Percentiles rank a stretch among this genome's conserved stretches.
These are phyloP conservation scores for Tulasnella sp. DNA, from an alignment of 768 basidiomycete species.

Conservation along the genomic window DNA sequence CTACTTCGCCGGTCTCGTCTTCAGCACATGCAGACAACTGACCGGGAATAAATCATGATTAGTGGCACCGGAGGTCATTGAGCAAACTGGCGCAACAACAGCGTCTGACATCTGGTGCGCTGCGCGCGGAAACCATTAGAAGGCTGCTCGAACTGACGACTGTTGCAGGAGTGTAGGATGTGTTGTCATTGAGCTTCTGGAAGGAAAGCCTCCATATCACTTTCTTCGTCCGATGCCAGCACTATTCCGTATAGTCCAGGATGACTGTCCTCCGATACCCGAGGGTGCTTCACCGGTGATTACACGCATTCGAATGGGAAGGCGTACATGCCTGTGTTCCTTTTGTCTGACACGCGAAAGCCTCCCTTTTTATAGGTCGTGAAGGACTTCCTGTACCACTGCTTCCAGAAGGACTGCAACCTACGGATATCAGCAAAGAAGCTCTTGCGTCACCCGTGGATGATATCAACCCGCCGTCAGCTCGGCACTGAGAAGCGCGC, in stretches of 20 bases:
- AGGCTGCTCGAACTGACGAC: not conserved
- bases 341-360: not conserved
- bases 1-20: not conserved
- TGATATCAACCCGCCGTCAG: slow-evolving; percentile 74
- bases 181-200: slow-evolving; percentile 90
- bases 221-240: slow-evolving; percentile 97
- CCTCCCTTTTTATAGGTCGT: slow-evolving; percentile 42
- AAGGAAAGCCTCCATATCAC: slow-evolving; percentile 90
- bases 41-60: too few relatives aligned
- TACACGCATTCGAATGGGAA: too few relatives aligned
- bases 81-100: slow-evolving; percentile 93
- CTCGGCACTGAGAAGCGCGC: slow-evolving; percentile 31
- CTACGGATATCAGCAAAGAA: slow-evolving; percentile 90
- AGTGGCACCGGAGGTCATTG: slow-evolving; percentile 99
- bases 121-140: too few relatives aligned
- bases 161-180: slow-evolving; percentile 77
- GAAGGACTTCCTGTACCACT: slow-evolving; percentile 92
- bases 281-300: slow-evolving; percentile 72
- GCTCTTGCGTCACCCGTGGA: slow-evolving; percentile 89
- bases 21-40: not conserved
- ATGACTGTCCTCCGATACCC: slow-evolving; percentile 93
- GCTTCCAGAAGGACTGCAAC: slow-evolving; percentile 97
- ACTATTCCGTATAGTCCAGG: slow-evolving; percentile 95
- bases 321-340: not conserved
- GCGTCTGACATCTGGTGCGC: slow-evolving; percentile 89